Conservation (phyloP, 1,139 yeast genomes). For the Suhomyces anneliseae region DNA sequence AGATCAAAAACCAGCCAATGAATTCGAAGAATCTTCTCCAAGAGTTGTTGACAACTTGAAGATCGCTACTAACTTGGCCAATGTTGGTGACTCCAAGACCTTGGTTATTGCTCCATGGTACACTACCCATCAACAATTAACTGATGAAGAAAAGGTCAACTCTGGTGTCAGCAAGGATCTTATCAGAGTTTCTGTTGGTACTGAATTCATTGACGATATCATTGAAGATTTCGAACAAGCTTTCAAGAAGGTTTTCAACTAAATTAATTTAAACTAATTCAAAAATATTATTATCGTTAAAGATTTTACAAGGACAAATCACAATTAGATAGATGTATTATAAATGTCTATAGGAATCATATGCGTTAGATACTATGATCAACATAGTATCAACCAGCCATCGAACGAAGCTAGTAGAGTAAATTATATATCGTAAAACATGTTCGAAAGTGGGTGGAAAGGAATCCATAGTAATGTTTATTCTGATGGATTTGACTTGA, state of each 20-base stretch:
- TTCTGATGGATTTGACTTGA: too few species aligned
- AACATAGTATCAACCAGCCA: background rate
- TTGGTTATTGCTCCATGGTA: slow-evolving; percentile 92
- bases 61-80: slow-evolving; percentile 88
- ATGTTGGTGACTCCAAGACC: slow-evolving; percentile 95
- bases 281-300: background rate
- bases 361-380: background rate
- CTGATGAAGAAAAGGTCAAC: slow-evolving; percentile 72
- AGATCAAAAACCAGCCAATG: slow-evolving; percentile 47
- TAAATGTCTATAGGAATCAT: background rate
- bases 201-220: slow-evolving; percentile 85
- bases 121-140: slow-evolving; percentile 92
- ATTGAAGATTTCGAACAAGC: slow-evolving; percentile 86
- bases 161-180: slow-evolving; percentile 88
- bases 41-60: slow-evolving; percentile 78
- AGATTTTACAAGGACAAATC: background rate
- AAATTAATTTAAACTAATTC: background rate
- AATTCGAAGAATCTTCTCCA: slow-evolving; percentile 74
- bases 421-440: too few species aligned
- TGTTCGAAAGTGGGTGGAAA: too few species aligned
- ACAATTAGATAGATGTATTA: background rate
- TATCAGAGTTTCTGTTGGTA: slow-evolving; percentile 87
- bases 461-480: too few species aligned
- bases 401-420: too few species aligned
- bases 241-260: slow-evolving; percentile 52